Conservation (phyloP, 176 grass and related monocot species). For the Eremochloa ophiuroides region DNA sequence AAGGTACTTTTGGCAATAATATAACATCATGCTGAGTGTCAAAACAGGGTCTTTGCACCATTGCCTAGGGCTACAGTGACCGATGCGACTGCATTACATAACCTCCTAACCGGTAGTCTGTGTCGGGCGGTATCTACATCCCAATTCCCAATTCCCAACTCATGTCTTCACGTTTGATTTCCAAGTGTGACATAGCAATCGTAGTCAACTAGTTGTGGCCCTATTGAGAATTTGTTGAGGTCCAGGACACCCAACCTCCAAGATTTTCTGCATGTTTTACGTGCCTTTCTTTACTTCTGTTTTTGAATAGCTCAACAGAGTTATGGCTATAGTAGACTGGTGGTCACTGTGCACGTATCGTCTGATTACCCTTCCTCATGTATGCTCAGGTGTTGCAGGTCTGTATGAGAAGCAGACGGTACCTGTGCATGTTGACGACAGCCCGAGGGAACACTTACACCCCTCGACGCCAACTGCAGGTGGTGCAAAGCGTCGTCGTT, state of each 20-base stretch:
- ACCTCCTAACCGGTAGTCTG: not conserved
- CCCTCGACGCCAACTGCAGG: constrained; percentile 30
- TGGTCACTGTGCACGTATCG: not conserved
- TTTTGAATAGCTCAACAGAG: not conserved
- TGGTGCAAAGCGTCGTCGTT: constrained; percentile 31
- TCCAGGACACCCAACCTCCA: not conserved
- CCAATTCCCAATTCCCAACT: not conserved
- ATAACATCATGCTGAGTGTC: not conserved
- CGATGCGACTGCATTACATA: not conserved
- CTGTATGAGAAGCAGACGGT: constrained; percentile 29
- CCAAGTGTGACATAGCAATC: not conserved
- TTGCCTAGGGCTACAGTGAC: not conserved
- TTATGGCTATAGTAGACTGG: not conserved
- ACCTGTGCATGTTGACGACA: not conserved
- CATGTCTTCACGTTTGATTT: not conserved
- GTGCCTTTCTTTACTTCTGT: not conserved
- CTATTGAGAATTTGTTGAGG: not conserved
- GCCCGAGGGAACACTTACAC: constrained; percentile 17
- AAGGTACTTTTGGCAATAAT: not conserved
- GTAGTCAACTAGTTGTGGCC: not conserved
- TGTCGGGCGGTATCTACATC: not conserved
- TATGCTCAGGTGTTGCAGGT: not conserved
- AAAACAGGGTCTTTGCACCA: not conserved
- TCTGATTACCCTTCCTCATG: not conserved
- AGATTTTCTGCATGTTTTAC: not conserved